A percentile compares a stretch with the other conserved stretches of the same genome.
Conservation (phyloP, 2,329 filamentous ascomycete species). For the Cladophialophora immunda region DNA sequence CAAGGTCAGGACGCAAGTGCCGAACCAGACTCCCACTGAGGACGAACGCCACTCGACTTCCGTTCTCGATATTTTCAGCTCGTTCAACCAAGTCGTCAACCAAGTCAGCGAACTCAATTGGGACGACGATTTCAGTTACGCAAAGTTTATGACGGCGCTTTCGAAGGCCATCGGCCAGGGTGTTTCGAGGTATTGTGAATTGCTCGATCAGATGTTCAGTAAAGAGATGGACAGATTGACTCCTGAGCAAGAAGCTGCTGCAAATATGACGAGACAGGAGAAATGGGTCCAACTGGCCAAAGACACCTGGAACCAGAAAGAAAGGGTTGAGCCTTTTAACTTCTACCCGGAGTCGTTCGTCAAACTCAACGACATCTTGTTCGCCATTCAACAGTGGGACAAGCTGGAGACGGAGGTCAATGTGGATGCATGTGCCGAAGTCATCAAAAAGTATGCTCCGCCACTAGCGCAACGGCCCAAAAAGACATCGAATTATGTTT, state of each 20-base stretch:
- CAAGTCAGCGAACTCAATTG: conserved; percentile 87
- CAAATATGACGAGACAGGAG: conserved; percentile 83
- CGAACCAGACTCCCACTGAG: conserved; percentile 72
- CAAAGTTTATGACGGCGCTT: conserved; percentile 95
- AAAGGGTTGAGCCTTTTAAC: conserved; percentile 95
- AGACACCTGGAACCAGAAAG: conserved; percentile 89
- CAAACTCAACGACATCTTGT: conserved; percentile 97
- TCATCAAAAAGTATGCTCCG: conserved; percentile 78
- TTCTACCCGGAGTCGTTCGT: conserved; percentile 87
- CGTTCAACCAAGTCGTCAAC: conserved; percentile 91
- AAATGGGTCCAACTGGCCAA: conserved; percentile 93
- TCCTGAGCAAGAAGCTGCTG: conserved; percentile 82
- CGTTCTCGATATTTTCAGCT: conserved; percentile 89
- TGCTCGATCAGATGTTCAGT: conserved; percentile 83
- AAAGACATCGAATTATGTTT: conserved; percentile 87
- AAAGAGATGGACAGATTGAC: conserved; percentile 93
- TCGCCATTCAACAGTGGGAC: conserved; percentile 89
- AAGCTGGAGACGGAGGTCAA: conserved; percentile 89
- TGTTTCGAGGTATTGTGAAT: conserved; percentile 88
- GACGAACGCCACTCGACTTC: conserved; percentile 92
- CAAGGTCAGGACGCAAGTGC: conserved; percentile 72
- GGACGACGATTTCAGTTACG: conserved; percentile 92
- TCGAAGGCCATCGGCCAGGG: conserved; percentile 84
- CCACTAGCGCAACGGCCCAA: conserved; percentile 73
- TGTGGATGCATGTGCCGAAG: conserved; percentile 85